phyloP scores from a whole-genome alignment of 169 alveolate species.

The Perkinsus chesapeaki region DNA sequence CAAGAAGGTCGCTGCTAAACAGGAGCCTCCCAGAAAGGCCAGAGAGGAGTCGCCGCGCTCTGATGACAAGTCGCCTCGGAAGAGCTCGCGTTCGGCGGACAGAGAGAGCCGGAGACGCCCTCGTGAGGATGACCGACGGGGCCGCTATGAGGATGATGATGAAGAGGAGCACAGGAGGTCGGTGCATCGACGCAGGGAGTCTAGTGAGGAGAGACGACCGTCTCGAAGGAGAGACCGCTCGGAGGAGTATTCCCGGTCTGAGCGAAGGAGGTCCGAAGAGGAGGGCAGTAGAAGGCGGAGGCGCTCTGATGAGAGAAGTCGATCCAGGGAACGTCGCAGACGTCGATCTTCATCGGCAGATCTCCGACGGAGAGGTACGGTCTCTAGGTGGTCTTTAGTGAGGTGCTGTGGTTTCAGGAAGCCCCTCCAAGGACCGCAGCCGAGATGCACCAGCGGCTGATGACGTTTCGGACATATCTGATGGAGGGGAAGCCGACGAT shows the following conservation, averaged over 20 bases:
- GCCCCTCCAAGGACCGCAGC: background rate
- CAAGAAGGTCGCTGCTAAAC: background rate
- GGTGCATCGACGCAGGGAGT: background rate
- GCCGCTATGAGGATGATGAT: background rate
- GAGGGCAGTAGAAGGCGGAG: too few relatives aligned
- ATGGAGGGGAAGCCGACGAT: background rate
- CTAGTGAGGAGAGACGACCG: background rate
- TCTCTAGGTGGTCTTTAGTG: background rate
- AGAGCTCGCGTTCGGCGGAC: background rate
- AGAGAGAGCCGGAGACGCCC: background rate
- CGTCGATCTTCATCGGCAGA: background rate
- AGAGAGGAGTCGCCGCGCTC: background rate
- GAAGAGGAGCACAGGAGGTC: background rate
- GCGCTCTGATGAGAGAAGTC: background rate
- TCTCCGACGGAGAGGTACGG: background rate
- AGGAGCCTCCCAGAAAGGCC: background rate
- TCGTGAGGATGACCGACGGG: background rate
- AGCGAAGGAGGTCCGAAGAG: background rate
- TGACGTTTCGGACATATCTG: background rate
- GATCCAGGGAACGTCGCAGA: background rate
- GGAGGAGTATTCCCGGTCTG: background rate
- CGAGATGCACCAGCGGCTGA: background rate
- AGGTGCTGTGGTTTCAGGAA: background rate
- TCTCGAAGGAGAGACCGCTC: background rate
- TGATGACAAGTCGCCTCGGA: background rate